Percentiles rank a stretch among this genome's conserved stretches.
Evolutionary conservation across 495 filamentous ascomycete species (phyloP).

Genomic region (Monascus purpureus): DNA sequence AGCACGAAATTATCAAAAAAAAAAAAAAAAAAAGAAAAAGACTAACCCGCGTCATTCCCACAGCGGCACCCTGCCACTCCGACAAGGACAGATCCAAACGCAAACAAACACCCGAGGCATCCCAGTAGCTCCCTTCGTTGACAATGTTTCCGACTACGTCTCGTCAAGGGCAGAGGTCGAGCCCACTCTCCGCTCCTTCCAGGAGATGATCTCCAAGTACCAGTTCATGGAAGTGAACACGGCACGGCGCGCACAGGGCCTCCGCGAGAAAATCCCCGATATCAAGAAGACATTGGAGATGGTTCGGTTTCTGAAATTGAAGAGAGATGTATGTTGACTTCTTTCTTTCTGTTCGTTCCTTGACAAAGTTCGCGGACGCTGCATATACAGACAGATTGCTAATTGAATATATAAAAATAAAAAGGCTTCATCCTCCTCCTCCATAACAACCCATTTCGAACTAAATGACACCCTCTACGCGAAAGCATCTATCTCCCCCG

Average conservation of each 20-base stretch:
- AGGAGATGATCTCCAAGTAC: slow-evolving; percentile 99
- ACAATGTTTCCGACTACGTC: slow-evolving; percentile 93
- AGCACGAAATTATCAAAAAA: slow-evolving; percentile 5
- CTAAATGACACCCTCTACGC: slow-evolving; percentile 93
- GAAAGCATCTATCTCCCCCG: slow-evolving; percentile 63
- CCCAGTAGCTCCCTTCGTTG: slow-evolving; percentile 87
- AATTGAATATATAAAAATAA: slow-evolving; percentile 1
- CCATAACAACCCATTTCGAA: slow-evolving; percentile 83
- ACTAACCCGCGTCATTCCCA: no score
- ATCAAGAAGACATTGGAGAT: slow-evolving; percentile 96
- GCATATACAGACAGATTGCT: neutral
- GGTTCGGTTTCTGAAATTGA: slow-evolving; percentile 61
- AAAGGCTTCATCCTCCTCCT: slow-evolving; percentile 2
- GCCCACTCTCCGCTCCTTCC: slow-evolving; percentile 76
- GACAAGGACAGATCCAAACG: no score
- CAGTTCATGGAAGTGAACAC: slow-evolving; percentile 98
- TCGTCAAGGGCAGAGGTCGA: slow-evolving; percentile 78
- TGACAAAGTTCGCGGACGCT: neutral
- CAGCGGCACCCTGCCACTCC: no score
- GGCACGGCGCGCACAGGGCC: slow-evolving; percentile 61
- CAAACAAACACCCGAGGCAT: slow-evolving; percentile 85
- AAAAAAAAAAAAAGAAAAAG: slow-evolving; percentile 1
- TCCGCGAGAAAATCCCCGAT: slow-evolving; percentile 92
- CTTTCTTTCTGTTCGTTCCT: no score
- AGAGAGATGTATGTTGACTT: slow-evolving; percentile 16